Conservation (phyloP, 352 stramenopile species). For the Globisporangium heterothallicum region DNA sequence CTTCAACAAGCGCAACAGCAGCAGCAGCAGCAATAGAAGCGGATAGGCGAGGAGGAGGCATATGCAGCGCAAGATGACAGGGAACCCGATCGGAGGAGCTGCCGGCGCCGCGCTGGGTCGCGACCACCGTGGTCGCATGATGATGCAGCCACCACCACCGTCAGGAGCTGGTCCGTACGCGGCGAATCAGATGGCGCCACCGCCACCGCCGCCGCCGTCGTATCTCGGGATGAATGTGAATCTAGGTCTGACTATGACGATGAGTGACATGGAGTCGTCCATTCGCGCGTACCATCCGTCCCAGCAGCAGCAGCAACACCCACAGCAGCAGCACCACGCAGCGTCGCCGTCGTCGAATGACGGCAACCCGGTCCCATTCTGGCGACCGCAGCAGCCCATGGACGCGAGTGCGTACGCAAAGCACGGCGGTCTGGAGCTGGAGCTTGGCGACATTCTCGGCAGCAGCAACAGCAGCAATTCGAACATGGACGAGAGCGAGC, state of each 20-base stretch:
- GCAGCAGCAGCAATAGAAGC: background rate
- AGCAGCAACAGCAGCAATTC: conserved; percentile 5
- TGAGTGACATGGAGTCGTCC: conserved; percentile 24
- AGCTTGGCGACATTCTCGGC: conserved; percentile 34
- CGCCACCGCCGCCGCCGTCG: background rate
- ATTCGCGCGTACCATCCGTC: conserved; percentile 20
- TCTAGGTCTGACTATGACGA: conserved; percentile 18
- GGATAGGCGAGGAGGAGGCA: too few species aligned
- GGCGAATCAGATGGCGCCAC: conserved; percentile 6
- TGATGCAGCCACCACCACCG: conserved; percentile 8
- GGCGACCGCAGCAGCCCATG: conserved; percentile 8
- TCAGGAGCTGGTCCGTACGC: background rate
- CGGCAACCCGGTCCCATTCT: conserved; percentile 4
- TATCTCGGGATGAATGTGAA: conserved; percentile 20
- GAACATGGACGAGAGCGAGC: conserved; percentile 8
- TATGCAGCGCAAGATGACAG: conserved; percentile 15
- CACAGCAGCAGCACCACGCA: conserved; percentile 6
- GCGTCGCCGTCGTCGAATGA: background rate
- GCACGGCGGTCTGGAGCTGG: conserved; percentile 28
- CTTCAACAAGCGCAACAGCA: background rate
- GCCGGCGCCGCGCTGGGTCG: conserved; percentile 1
- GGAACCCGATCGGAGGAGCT: conserved; percentile 2
- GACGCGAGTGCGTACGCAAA: conserved; percentile 10
- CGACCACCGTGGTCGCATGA: conserved; percentile 5
- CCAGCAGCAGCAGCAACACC: conserved; percentile 10